Evolutionary conservation across 495 filamentous ascomycete species (phyloP), one percentile per base, ranked within the genome.

Genomic region (Penicillium angulare): DNA sequence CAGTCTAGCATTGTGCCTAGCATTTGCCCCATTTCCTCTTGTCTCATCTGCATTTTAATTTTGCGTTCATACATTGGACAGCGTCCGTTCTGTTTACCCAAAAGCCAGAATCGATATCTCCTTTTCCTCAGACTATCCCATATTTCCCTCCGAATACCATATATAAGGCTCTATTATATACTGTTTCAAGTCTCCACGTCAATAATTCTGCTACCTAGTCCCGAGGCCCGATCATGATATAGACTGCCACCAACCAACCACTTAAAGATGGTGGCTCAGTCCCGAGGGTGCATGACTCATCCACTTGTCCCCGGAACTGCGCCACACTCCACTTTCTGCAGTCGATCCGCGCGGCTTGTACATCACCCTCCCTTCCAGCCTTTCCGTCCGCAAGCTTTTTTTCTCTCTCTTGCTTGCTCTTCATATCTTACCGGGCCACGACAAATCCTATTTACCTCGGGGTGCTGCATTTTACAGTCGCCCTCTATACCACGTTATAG

Each of bases 1-100:
- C 52, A 55, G 57, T 35, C 54, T 61, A 55, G 61, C 54, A 61
- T 60, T 47, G 32, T 23, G 26, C 36, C 50, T 53, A 50, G 47
- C 57, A 58, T 60, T 47, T 48, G 32, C 39, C 16, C 35, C 27
- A 45, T 50, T 18, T 46, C 20, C 33, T 49, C 42, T 49, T 54
- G 36, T 22, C 50, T 42, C 36, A 47, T 56, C 40, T 65, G 53
- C 61, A 65, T 65, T 53, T 49, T 61, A 52, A 51, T 46, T 18
- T 38, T 33, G 45, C 45, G 44, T 64, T 54, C 20, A 52, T 58
- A 51, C 50, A 52, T 58, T 41, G 61, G 55, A 55, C 47, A 58
- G 54, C 55, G 50, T 46, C 42, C 38, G n/a, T 42, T 56, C 33
- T 49, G 40, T 53, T 46, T 42, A 3, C 33, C 27, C 47, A 58